Evolutionary conservation across 176 grass and related monocot genomes (phyloP), one percentile per base, ranked within the genome.

Genomic region (Cenchrus americanus): DNA sequence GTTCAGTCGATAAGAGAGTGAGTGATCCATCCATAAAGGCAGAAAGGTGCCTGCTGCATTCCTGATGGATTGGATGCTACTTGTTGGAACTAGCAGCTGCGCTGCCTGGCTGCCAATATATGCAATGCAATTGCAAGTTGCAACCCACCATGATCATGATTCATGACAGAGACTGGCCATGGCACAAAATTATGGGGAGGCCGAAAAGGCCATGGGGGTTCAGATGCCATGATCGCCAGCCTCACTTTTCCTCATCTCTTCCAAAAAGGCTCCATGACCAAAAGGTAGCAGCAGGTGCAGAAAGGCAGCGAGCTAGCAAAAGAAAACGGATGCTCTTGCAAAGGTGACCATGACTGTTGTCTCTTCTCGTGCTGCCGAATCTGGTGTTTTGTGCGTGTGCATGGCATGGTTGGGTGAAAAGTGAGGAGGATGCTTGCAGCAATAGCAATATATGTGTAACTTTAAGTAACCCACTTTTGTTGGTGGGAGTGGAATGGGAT

Each of bases 1-100:
- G 72, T 55, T 46, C 76, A 80, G 51, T 77, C 32, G 54, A 44
- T 14, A 37, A 68, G 22, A n/a, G 60, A 6, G 6, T 3, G n/a
- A 42, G 27, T 65, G 76, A 73, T 73, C 32, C 76, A 30, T 66
- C 71, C 84, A 81, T 81, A 68, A 87, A 81, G 85, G 78, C 85
- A 81, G 34, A 60, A 87, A 81, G 78, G 41, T 47, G 49, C 15
- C 67, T 60, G 18, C 57, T 54, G 66, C n/a, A 59, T n/a, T 3
- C 78, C 63, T 77, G 76, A 27, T 62, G 23, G 60, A 40, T 14
- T 1, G 43, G 44, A 64, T 53, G 60, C n/a, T n/a, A n/a, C 77
- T 14, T 59, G 49, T 67, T 72, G 46, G n/a, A 57, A 69, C 63
- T 76, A 67, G 41, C 22, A 48, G 7, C 23, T 26, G 5, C 2